These are phyloP conservation scores for Rhizopogon vesiculosus DNA, from an alignment of 768 basidiomycete species.

Conservation along the genomic window DNA sequence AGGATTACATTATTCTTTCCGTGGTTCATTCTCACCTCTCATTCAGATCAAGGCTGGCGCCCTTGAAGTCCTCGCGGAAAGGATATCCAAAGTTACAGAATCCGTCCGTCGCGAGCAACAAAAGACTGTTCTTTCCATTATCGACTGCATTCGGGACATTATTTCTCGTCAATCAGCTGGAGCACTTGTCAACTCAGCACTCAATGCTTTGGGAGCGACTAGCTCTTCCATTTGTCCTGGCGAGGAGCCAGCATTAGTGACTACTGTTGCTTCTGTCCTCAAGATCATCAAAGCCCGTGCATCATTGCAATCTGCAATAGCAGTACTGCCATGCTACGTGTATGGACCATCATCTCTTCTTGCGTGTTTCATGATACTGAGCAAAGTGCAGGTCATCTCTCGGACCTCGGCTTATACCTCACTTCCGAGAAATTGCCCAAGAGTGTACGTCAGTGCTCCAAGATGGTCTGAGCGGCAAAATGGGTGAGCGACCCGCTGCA, in stretches of 20 bases:
- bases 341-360: conserved; percentile 28
- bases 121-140: conserved; percentile 46
- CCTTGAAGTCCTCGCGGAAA: conserved; percentile 62
- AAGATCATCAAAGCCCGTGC: conserved; percentile 37
- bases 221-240: conserved; percentile 50
- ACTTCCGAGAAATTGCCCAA: conserved; percentile 67
- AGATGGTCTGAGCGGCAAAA: conserved; percentile 28
- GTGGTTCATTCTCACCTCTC: conserved; percentile 1
- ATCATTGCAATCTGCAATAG: conserved; percentile 39
- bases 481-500: conserved; percentile 17
- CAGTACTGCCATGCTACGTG: conserved; percentile 58
- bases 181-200: conserved; percentile 39
- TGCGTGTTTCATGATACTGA: conserved; percentile 6
- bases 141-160: conserved; percentile 45
- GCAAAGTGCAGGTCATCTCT: conserved; percentile 52
- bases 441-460: conserved; percentile 48
- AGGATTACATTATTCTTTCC: conserved; percentile 12
- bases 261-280: conserved; percentile 56
- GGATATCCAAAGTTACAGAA: conserved; percentile 56
- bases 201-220: conserved; percentile 57
- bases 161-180: conserved; percentile 38
- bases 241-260: conserved; percentile 64
- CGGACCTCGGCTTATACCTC: conserved; percentile 85
- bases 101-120: conserved; percentile 49
- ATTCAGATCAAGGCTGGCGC: conserved; percentile 61